A percentile compares a stretch with the other conserved stretches of the same genome.
Evolutionary conservation across 768 basidiomycete genomes (phyloP).

Genomic region (Holtermanniella nyarrowii): DNA sequence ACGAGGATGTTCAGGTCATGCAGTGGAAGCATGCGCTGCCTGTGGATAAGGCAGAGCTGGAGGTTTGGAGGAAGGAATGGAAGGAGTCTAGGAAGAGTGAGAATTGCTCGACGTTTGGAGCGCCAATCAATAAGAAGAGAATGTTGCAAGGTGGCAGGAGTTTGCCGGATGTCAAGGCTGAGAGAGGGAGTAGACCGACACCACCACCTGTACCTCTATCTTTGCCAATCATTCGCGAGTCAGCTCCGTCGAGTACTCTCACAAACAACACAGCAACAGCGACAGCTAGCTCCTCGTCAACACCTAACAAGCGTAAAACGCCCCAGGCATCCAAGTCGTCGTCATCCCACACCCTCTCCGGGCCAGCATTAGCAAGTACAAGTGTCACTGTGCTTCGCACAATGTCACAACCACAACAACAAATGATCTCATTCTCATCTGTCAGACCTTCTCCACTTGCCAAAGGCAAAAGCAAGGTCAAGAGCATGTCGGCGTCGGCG

Average conservation of each 20-base stretch:
- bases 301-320: not conserved
- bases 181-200: not conserved
- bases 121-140: too few species aligned
- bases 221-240: too few species aligned
- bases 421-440: too few species aligned
- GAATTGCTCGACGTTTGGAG: not conserved
- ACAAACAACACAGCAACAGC: not conserved
- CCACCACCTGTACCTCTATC: not conserved
- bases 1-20: not conserved
- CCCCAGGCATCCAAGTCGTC: not conserved
- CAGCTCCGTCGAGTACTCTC: not conserved
- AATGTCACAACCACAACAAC: not conserved
- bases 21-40: not conserved
- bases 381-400: not conserved
- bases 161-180: not conserved
- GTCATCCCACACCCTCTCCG: not conserved
- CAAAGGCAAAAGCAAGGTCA: not conserved
- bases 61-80: not conserved
- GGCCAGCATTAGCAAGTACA: too few species aligned
- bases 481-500: not conserved
- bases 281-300: not conserved
- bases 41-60: not conserved
- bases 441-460: not conserved
- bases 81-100: not conserved
- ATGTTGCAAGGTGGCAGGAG: not conserved